Evolutionary conservation across 2,329 filamentous ascomycete species (phyloP).

Genomic region (Fusarium sarcochroum): DNA sequence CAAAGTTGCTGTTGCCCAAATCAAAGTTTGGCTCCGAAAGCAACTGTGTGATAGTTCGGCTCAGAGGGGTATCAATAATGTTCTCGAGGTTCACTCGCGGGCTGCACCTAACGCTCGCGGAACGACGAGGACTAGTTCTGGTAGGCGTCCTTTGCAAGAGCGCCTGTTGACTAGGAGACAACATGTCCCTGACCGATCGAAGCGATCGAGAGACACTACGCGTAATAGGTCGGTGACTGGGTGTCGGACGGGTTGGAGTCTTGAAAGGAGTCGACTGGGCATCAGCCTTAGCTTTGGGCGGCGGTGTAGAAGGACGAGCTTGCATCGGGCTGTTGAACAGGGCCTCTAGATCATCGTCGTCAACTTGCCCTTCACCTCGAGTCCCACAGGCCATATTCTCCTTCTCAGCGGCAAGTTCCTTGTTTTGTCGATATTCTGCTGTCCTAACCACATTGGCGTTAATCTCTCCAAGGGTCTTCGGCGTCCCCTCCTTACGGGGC

Average conservation of each 20-base stretch:
- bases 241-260: slow-evolving; percentile 74
- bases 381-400: slow-evolving; percentile 66
- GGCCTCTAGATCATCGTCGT: slow-evolving; percentile 70
- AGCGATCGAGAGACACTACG: slow-evolving; percentile 72
- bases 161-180: slow-evolving; percentile 60
- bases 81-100: slow-evolving; percentile 58
- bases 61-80: slow-evolving; percentile 69
- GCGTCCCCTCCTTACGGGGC: slow-evolving; percentile 74
- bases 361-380: slow-evolving; percentile 21
- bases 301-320: slow-evolving; percentile 65
- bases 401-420: slow-evolving; percentile 56
- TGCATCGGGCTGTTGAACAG: slow-evolving; percentile 74
- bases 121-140: slow-evolving; percentile 55
- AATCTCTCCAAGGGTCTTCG: slow-evolving; percentile 73
- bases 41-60: slow-evolving; percentile 73
- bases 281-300: slow-evolving; percentile 60
- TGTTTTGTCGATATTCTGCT: slow-evolving; percentile 55
- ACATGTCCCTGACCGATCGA: slow-evolving; percentile 60
- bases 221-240: slow-evolving; percentile 72
- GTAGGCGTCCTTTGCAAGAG: slow-evolving; percentile 65
- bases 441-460: slow-evolving; percentile 67
- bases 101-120: slow-evolving; percentile 58
- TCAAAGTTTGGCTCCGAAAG: slow-evolving; percentile 69
- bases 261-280: slow-evolving; percentile 66
- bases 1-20: slow-evolving; percentile 59